Percentiles rank a stretch among this genome's conserved stretches.
Conservation (phyloP, 495 filamentous ascomycete species). For the Ramalina intermedia region DNA sequence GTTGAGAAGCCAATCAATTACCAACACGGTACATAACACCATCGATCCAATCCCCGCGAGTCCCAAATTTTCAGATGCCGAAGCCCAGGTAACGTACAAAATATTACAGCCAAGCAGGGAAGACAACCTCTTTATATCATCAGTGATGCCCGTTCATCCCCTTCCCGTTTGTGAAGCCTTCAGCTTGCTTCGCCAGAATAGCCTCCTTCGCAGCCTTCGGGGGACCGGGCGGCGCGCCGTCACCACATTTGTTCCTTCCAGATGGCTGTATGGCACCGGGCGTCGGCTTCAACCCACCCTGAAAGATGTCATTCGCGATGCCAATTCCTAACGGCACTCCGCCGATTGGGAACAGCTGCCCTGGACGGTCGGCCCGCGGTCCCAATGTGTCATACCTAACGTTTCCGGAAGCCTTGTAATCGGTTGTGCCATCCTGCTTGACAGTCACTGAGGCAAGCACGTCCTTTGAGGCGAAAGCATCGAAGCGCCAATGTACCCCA, state of each 20-base stretch:
- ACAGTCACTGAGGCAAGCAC: constrained; percentile 9
- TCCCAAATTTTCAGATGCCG: too few relatives aligned
- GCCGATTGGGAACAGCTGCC: constrained; percentile 19
- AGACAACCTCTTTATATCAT: too few relatives aligned
- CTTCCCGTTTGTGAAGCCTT: too few relatives aligned
- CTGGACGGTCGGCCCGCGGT: constrained; percentile 8
- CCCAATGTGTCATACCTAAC: constrained; percentile 16
- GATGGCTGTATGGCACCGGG: constrained; percentile 13
- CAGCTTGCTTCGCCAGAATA: too few relatives aligned
- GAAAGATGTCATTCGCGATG: constrained; percentile 25
- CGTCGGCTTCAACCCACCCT: constrained; percentile 17
- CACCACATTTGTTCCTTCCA: constrained; percentile 14
- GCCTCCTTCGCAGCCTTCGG: too few relatives aligned
- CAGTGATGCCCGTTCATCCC: too few relatives aligned
- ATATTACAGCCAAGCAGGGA: too few relatives aligned
- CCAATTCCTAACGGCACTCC: constrained; percentile 24
- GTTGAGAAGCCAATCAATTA: too few relatives aligned
- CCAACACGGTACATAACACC: too few relatives aligned
- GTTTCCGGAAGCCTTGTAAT: constrained; percentile 14
- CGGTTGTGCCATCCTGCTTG: not conserved
- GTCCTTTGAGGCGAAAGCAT: constrained; percentile 19
- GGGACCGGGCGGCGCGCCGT: not conserved
- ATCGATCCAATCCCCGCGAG: too few relatives aligned
- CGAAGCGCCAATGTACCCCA: constrained; percentile 24
- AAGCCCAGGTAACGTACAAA: too few relatives aligned